A percentile compares a stretch with the other conserved stretches of the same genome.
These are phyloP conservation scores for Piper longum DNA, from an alignment of 164 flowering plant species.

Conservation along the genomic window DNA sequence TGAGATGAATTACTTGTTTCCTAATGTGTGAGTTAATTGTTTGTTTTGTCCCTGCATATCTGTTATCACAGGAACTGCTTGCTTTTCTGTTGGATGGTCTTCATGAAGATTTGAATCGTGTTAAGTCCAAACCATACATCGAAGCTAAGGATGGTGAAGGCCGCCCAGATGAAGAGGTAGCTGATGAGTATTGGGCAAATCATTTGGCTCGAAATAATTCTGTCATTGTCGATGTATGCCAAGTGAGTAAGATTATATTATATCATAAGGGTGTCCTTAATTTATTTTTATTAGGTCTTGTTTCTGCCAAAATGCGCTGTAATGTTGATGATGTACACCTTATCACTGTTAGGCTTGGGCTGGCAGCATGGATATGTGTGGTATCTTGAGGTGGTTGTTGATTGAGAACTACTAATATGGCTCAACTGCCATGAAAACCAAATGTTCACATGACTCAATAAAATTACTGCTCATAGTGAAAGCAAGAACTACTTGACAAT, in stretches of 20 bases:
- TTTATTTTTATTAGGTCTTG: too few relatives aligned
- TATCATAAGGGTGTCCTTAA: not conserved
- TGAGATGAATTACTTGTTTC: not conserved
- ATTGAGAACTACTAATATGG: too few relatives aligned
- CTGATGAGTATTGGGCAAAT: constrained; percentile 81
- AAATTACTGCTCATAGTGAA: too few relatives aligned
- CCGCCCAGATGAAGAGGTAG: constrained; percentile 63
- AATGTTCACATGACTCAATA: too few relatives aligned
- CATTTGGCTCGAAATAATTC: constrained; percentile 88
- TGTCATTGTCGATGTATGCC: constrained; percentile 77
- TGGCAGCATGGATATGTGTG: too few relatives aligned
- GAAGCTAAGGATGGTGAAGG: constrained; percentile 77
- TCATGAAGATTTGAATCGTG: constrained; percentile 92
- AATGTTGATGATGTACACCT: too few relatives aligned
- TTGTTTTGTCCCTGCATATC: constrained; percentile 5
- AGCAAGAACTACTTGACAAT: too few relatives aligned
- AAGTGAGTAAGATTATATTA: constrained; percentile 30
- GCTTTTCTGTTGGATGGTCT: constrained; percentile 92
- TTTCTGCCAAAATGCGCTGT: too few relatives aligned
- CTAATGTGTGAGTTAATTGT: not conserved
- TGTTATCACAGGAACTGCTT: constrained; percentile 56
- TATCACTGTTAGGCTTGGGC: too few relatives aligned
- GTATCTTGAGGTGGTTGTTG: too few relatives aligned
- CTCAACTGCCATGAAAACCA: too few relatives aligned
- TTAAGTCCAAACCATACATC: constrained; percentile 69